Percentiles rank a stretch among this genome's conserved stretches.
Evolutionary conservation across 2,329 filamentous ascomycete species (phyloP).

Genomic region (Colletotrichum endophyticum): DNA sequence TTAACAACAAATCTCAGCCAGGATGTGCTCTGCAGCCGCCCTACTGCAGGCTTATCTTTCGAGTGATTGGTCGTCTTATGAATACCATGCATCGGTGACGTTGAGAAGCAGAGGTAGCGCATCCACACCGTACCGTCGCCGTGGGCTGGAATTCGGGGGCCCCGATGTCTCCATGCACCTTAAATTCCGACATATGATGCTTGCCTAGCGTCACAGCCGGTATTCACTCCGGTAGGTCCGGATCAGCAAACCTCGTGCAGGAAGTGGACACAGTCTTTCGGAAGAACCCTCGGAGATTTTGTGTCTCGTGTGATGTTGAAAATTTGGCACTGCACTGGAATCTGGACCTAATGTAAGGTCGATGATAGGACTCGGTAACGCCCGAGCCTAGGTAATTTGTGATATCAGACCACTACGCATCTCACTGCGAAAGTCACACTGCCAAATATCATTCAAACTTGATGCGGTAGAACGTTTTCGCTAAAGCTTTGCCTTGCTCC

Average conservation of each 20-base stretch:
- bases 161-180: background rate
- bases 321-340: background rate
- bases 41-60: background rate
- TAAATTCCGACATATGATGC: background rate
- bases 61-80: background rate
- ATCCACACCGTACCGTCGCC: background rate
- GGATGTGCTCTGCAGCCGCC: background rate
- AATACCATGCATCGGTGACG: background rate
- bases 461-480: background rate
- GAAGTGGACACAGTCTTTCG: background rate
- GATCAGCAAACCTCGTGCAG: background rate
- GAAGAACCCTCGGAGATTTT: background rate
- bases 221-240: background rate
- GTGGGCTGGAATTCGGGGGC: background rate
- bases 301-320: background rate
- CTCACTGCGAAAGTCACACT: background rate
- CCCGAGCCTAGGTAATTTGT: background rate
- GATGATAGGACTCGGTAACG: background rate
- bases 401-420: background rate
- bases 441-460: fast-evolving
- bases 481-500: background rate
- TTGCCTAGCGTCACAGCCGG: background rate
- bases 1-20: background rate
- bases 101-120: background rate
- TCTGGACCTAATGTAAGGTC: background rate